phyloP scores from a whole-genome alignment of 805 yeast genomes.

The Wickerhamiella occidentalis region DNA sequence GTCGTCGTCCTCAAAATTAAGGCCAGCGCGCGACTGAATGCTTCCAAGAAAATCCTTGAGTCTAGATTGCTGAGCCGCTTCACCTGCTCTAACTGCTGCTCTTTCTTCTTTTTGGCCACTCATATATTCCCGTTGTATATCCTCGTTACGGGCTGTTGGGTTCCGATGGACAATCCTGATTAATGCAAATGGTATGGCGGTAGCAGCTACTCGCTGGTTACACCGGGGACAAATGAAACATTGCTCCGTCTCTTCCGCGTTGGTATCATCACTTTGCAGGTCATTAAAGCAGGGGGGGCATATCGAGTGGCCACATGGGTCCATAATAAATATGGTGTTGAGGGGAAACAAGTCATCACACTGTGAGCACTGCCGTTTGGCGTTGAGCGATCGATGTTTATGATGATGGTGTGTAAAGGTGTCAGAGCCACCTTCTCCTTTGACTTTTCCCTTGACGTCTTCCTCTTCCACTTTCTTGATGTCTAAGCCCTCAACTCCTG shows the following conservation, averaged over 20 bases:
- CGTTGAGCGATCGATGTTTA: not conserved
- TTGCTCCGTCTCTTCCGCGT: not conserved
- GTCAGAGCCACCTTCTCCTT: no score
- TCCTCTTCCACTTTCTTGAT: not conserved
- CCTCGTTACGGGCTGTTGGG: not conserved
- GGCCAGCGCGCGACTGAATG: not conserved
- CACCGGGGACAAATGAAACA: not conserved
- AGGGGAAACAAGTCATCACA: conserved; percentile 15
- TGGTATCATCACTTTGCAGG: conserved; percentile 14
- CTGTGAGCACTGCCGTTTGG: conserved; percentile 11
- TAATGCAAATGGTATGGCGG: not conserved
- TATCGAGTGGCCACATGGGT: conserved; percentile 17
- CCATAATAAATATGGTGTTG: conserved; percentile 12
- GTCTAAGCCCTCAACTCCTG: not conserved
- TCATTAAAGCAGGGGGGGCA: conserved; percentile 21
- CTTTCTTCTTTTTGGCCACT: not conserved
- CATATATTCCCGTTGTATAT: not conserved
- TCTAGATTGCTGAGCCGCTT: not conserved
- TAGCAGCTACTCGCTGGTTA: not conserved
- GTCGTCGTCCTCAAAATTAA: not conserved
- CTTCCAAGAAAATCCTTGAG: not conserved
- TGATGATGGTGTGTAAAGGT: no score
- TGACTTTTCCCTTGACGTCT: not conserved
- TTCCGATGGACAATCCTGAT: not conserved
- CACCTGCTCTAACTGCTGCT: not conserved